phyloP scores from a whole-genome alignment of 2,329 filamentous ascomycete species.

The Aspergillus fumigatus region DNA sequence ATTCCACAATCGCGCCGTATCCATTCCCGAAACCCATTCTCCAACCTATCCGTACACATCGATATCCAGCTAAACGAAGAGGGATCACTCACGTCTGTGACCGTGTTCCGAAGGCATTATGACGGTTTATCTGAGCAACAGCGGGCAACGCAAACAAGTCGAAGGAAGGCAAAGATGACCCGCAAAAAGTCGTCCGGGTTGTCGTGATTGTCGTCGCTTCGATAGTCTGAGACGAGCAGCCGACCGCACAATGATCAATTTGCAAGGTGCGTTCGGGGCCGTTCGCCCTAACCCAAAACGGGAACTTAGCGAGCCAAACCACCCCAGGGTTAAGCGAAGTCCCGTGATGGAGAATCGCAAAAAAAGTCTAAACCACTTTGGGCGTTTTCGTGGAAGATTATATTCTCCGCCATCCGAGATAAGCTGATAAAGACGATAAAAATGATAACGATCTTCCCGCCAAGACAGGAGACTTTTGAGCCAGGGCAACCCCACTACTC shows the following conservation, averaged over 20 bases:
- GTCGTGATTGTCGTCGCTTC: constrained; percentile 42
- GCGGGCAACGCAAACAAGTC: constrained; percentile 39
- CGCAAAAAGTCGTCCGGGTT: constrained; percentile 39
- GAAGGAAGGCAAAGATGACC: constrained; percentile 39
- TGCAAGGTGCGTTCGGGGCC: constrained; percentile 34
- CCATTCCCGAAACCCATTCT: constrained; percentile 9
- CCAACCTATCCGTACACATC: constrained; percentile 9
- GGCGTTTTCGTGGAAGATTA: constrained; percentile 7
- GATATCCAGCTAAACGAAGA: constrained; percentile 13
- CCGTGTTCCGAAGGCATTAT: constrained; percentile 86
- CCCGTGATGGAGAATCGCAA: constrained; percentile 23
- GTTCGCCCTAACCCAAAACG: constrained; percentile 32
- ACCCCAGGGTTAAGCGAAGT: constrained; percentile 31
- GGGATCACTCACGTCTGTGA: constrained; percentile 72
- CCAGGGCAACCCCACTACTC: constrained; percentile 12
- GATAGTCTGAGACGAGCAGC: constrained; percentile 23
- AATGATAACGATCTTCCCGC: not conserved
- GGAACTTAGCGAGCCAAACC: constrained; percentile 32
- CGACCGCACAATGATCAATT: constrained; percentile 34
- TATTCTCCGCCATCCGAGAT: constrained; percentile 11
- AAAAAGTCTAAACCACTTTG: constrained; percentile 13
- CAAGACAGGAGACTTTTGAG: not conserved
- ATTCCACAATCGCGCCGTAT: constrained; percentile 1
- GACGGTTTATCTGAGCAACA: constrained; percentile 48
- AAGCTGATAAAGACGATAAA: not conserved